Evolutionary conservation across 169 alveolate genomes (phyloP).

Genomic region (Besnoitia besnoiti): DNA sequence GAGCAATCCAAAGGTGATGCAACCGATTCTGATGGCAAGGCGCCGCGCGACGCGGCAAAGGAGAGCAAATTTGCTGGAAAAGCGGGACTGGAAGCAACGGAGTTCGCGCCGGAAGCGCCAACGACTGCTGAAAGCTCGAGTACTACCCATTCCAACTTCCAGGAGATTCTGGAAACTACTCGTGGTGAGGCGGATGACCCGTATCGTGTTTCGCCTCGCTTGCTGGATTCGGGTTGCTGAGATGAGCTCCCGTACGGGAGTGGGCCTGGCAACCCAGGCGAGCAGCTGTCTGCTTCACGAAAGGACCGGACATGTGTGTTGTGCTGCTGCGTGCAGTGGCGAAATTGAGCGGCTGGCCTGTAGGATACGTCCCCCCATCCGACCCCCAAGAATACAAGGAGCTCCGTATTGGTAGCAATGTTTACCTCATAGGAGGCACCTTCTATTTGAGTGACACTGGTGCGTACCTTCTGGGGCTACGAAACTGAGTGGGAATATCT

Average conservation of each 20-base stretch:
- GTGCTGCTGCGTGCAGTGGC: background rate
- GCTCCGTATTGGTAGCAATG: conserved; percentile 49
- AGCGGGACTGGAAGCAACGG: background rate
- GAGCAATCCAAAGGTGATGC: background rate
- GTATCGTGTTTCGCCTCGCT: background rate
- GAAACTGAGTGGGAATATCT: background rate
- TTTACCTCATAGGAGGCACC: conserved; percentile 59
- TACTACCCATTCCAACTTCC: background rate
- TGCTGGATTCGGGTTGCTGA: background rate
- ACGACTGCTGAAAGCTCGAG: background rate
- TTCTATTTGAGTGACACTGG: conserved; percentile 69
- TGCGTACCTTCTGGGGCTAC: conserved; percentile 65
- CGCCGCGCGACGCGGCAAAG: background rate
- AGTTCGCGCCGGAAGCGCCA: background rate
- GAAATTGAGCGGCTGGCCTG: conserved; percentile 9
- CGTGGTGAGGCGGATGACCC: background rate
- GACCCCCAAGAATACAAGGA: conserved; percentile 56
- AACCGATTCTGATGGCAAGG: background rate
- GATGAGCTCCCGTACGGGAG: background rate
- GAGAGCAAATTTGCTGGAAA: background rate
- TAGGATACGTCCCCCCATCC: conserved; percentile 65
- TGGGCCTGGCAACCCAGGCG: no score
- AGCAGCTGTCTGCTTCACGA: no score
- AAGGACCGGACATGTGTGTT: background rate
- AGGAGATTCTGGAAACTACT: background rate